A percentile compares a stretch with the other conserved stretches of the same genome.
Evolutionary conservation across 2,329 filamentous ascomycete species (phyloP).

Genomic region (Calcarisporium arbuscula): DNA sequence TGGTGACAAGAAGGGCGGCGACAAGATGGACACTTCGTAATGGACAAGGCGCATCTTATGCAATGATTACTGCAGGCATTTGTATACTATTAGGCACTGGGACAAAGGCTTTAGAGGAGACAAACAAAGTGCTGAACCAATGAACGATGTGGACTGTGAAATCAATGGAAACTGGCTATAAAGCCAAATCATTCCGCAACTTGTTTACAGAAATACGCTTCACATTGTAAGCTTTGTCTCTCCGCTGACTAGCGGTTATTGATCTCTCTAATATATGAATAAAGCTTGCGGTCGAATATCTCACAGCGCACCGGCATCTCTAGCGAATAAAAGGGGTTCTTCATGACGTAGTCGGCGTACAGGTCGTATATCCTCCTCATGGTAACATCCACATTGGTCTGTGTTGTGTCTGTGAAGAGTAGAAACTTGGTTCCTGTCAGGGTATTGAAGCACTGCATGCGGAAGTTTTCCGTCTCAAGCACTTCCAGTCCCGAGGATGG

Average conservation of each 20-base stretch:
- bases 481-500: conserved; percentile 79
- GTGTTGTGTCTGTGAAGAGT: conserved; percentile 84
- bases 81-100: too few species aligned
- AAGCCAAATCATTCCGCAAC: conserved; percentile 1
- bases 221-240: background rate
- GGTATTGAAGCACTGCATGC: conserved; percentile 93
- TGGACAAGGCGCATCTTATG: too few species aligned
- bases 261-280: conserved; percentile 70
- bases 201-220: background rate
- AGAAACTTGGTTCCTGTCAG: conserved; percentile 93
- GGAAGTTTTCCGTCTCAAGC: conserved; percentile 89
- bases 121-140: too few species aligned
- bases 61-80: too few species aligned
- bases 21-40: conserved; percentile 85
- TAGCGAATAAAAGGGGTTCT: conserved; percentile 96
- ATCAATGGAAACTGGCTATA: conserved; percentile 4
- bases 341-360: conserved; percentile 97
- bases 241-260: conserved; percentile 45
- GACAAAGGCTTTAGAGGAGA: conserved; percentile 3
- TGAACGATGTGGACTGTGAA: conserved; percentile 7
- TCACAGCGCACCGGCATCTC: conserved; percentile 98
- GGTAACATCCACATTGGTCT: conserved; percentile 79
- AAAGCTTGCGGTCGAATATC: conserved; percentile 82
- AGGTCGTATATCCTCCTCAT: conserved; percentile 86
- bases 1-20: conserved; percentile 42